Conservation (phyloP, 495 filamentous ascomycete species). For the Aspergillus kassunensis region DNA sequence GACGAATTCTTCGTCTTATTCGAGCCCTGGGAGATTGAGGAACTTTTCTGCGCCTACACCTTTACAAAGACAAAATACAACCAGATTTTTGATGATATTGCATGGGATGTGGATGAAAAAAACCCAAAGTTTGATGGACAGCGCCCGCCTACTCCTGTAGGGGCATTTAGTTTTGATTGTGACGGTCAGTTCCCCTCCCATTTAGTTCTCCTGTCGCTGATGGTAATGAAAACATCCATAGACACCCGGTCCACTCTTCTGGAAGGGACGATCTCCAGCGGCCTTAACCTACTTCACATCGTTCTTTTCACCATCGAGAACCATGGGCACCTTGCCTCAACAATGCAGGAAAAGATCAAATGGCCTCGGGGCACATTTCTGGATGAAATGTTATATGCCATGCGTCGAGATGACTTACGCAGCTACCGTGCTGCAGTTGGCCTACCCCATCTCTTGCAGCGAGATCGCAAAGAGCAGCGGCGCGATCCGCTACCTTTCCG, state of each 20-base stretch:
- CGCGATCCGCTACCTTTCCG: constrained; percentile 15
- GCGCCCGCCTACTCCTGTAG: neutral
- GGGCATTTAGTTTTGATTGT: no score
- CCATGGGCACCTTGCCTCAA: neutral
- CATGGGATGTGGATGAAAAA: constrained; percentile 2
- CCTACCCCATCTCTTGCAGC: neutral
- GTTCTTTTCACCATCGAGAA: constrained; percentile 11
- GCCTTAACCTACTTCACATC: constrained; percentile 10
- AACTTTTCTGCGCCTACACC: no score
- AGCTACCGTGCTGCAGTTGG: no score
- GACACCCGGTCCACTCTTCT: no score
- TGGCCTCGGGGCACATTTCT: neutral
- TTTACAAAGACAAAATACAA: no score
- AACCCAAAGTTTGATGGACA: neutral
- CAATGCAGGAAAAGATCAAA: neutral
- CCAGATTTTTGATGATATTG: constrained; percentile 9
- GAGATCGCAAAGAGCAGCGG: constrained; percentile 1
- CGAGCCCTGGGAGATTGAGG: no score
- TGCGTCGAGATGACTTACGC: no score
- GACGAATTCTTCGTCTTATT: no score
- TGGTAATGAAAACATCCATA: no score
- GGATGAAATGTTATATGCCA: neutral
- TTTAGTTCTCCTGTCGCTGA: no score
- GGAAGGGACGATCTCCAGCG: constrained; percentile 4
- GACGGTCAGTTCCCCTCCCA: no score